Conservation (phyloP, 257 asterid genomes). For the Solanum megistacrolobum region DNA sequence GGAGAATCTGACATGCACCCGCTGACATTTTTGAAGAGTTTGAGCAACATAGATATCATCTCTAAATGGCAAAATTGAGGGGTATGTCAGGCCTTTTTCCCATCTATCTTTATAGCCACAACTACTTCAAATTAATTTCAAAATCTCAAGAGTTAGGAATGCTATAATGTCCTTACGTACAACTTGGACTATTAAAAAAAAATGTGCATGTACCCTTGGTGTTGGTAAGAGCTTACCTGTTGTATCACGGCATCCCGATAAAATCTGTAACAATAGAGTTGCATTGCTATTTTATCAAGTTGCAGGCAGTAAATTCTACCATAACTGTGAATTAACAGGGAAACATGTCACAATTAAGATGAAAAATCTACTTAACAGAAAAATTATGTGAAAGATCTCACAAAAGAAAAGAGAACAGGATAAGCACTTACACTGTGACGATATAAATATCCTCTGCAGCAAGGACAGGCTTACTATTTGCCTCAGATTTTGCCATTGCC, state of each 20-base stretch:
- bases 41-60: not conserved
- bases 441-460: conserved; percentile 84
- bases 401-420: not conserved
- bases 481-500: conserved; percentile 77
- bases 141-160: not conserved
- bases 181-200: not conserved
- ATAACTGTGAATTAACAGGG: conserved; percentile 49
- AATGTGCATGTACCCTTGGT: not conserved
- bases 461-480: conserved; percentile 62
- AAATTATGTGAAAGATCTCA: not conserved
- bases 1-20: not conserved
- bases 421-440: conserved; percentile 57
- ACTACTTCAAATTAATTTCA: not conserved
- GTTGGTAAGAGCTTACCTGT: conserved; percentile 45
- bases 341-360: conserved; percentile 3
- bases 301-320: conserved; percentile 98
- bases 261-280: conserved; percentile 74
- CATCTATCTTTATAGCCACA: not conserved
- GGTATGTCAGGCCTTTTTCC: not conserved
- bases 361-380: conserved; percentile 2
- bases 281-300: conserved; percentile 80
- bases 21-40: not conserved
- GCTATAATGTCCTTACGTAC: not conserved
- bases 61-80: not conserved
- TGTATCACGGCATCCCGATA: conserved; percentile 91